These are phyloP conservation scores for Musa beccarii DNA, from an alignment of 176 grass and related monocot genomes.

Conservation along the genomic window DNA sequence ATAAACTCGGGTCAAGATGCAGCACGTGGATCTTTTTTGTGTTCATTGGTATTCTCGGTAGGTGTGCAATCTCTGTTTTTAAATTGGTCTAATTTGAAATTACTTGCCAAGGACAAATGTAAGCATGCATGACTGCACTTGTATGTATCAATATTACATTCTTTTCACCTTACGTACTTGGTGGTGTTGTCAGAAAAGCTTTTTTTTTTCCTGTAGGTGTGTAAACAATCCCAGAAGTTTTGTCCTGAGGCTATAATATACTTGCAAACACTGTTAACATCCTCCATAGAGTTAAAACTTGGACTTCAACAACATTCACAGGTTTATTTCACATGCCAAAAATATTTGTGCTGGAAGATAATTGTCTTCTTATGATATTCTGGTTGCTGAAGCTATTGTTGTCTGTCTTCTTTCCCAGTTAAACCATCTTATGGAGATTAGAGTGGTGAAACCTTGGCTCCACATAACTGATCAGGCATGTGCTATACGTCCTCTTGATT, in stretches of 20 bases:
- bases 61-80: not conserved
- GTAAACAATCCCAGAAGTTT: slow-evolving; percentile 87
- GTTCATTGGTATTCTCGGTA: slow-evolving; percentile 80
- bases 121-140: not conserved
- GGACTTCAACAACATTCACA: slow-evolving; percentile 33
- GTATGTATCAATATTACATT: not conserved
- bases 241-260: slow-evolving; percentile 75
- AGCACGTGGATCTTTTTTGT: slow-evolving; percentile 85
- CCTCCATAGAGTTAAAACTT: slow-evolving; percentile 45
- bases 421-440: slow-evolving; percentile 73
- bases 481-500: slow-evolving; percentile 41
- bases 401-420: slow-evolving; percentile 34
- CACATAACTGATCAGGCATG: slow-evolving; percentile 34
- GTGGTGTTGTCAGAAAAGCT: not conserved
- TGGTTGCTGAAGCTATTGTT: slow-evolving; percentile 1
- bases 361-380: not conserved
- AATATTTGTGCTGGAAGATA: not conserved
- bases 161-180: not conserved
- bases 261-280: slow-evolving; percentile 66
- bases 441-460: slow-evolving; percentile 59
- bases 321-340: slow-evolving; percentile 23
- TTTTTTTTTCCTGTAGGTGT: slow-evolving; percentile 34
- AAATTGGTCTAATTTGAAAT: slow-evolving; percentile 5
- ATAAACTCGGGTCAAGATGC: slow-evolving; percentile 69
- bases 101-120: not conserved